These are phyloP conservation scores for Porcisia deanei DNA, from an alignment of 208 protist species.

Conservation along the genomic window DNA sequence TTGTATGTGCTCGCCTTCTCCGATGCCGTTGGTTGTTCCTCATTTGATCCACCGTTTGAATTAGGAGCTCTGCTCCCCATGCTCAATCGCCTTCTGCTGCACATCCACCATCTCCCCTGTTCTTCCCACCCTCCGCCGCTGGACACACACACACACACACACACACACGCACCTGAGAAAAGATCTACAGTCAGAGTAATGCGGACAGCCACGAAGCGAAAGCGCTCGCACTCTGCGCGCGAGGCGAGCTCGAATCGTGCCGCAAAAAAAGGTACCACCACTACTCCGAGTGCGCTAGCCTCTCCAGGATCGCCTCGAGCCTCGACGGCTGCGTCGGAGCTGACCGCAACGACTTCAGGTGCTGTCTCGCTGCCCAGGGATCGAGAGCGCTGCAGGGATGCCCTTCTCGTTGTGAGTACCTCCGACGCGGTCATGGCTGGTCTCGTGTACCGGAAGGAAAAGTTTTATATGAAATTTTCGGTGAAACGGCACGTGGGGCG, in stretches of 20 bases:
- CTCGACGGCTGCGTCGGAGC: not conserved
- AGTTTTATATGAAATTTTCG: conserved; percentile 75
- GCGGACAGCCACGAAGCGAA: conserved; percentile 15
- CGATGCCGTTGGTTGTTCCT: too few species aligned
- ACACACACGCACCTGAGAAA: not conserved
- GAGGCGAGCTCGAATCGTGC: not conserved
- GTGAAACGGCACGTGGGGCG: conserved; percentile 72
- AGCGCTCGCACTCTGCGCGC: not conserved
- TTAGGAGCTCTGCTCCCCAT: too few species aligned
- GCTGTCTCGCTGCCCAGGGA: not conserved
- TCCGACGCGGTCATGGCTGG: conserved; percentile 81
- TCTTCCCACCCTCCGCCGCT: not conserved
- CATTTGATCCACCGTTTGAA: too few species aligned
- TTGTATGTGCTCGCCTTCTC: not conserved
- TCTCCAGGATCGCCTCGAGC: not conserved
- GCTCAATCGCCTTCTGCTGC: not conserved
- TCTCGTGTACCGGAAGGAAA: conserved; percentile 43
- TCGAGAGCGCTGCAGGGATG: conserved; percentile 31
- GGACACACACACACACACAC: not conserved
- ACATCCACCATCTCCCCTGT: not conserved
- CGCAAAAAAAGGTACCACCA: not conserved
- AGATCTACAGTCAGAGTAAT: not conserved
- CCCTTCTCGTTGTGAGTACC: conserved; percentile 70
- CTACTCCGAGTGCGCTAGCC: not conserved
- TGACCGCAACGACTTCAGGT: not conserved